phyloP scores from a whole-genome alignment of 345 rosid genomes.

The Microthlaspi erraticum region DNA sequence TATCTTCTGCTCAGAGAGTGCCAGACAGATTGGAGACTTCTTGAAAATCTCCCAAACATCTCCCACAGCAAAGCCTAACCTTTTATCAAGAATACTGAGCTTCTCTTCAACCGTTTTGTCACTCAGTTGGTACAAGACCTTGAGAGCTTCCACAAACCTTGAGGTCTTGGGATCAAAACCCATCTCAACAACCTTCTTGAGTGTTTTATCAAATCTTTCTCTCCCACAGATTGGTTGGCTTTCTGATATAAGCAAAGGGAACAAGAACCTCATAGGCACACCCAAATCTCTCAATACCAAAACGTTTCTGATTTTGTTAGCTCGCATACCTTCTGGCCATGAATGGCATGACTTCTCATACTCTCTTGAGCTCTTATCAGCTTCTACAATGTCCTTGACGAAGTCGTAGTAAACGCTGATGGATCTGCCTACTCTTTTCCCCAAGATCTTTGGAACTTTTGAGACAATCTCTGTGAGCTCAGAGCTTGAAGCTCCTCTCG shows the following conservation, averaged over 20 bases:
- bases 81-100: background rate
- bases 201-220: too few relatives aligned
- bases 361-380: background rate
- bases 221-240: too few relatives aligned
- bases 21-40: too few relatives aligned
- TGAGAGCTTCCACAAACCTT: background rate
- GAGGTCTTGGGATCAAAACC: background rate
- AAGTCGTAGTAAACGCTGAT: too few relatives aligned
- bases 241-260: background rate
- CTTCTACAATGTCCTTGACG: too few relatives aligned
- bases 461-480: slow-evolving; percentile 2
- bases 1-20: too few relatives aligned
- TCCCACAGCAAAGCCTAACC: slow-evolving; percentile 41
- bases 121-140: background rate
- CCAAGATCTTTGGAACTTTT: slow-evolving; percentile 20
- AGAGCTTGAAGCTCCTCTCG: slow-evolving; percentile 23
- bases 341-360: background rate
- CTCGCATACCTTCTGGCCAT: too few relatives aligned
- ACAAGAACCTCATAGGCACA: too few relatives aligned
- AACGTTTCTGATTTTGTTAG: too few relatives aligned
- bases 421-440: background rate
- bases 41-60: too few relatives aligned
- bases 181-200: too few relatives aligned
- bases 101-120: slow-evolving; percentile 19
- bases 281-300: too few relatives aligned